Conservation (phyloP, 108 stramenopile species). For the Tribonema minus region DNA sequence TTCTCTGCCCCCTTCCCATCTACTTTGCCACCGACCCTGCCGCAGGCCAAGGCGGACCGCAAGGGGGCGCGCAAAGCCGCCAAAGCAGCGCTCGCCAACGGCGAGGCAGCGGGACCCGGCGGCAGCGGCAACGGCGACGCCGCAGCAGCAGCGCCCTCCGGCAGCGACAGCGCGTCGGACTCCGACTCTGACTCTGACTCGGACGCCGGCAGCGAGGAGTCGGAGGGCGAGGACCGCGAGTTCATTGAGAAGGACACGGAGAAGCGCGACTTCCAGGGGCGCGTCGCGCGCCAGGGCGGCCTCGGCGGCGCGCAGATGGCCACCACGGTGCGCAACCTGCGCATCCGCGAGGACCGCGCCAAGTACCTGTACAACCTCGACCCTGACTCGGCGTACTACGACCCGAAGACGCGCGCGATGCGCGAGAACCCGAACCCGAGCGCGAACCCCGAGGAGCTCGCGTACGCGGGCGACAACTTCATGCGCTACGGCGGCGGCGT, state of each 20-base stretch:
- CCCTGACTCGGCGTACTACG: constrained; percentile 60
- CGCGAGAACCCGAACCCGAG: constrained; percentile 93
- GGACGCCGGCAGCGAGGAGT: constrained; percentile 57
- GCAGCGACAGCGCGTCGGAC: constrained; percentile 50
- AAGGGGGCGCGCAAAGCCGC: neutral
- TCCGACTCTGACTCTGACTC: constrained; percentile 79
- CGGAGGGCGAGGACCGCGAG: constrained; percentile 41
- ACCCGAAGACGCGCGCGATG: constrained; percentile 67
- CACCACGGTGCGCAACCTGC: constrained; percentile 92
- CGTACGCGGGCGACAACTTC: constrained; percentile 96
- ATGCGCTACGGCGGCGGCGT: constrained; percentile 54
- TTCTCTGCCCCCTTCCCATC: no score
- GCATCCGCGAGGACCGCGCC: constrained; percentile 98
- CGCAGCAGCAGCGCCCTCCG: constrained; percentile 18
- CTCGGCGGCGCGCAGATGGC: constrained; percentile 97
- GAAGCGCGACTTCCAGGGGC: constrained; percentile 75
- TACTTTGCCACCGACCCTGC: no score
- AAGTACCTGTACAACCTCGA: constrained; percentile 97
- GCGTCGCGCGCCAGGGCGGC: constrained; percentile 90
- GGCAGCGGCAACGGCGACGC: constrained; percentile 2
- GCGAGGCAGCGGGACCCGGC: constrained; percentile 1
- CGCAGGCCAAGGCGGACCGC: neutral
- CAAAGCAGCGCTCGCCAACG: neutral
- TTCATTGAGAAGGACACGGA: constrained; percentile 74
- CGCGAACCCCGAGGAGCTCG: constrained; percentile 61